Evolutionary conservation across 2,329 filamentous ascomycete species (phyloP).

Genomic region (Malbranchea zuffiana): DNA sequence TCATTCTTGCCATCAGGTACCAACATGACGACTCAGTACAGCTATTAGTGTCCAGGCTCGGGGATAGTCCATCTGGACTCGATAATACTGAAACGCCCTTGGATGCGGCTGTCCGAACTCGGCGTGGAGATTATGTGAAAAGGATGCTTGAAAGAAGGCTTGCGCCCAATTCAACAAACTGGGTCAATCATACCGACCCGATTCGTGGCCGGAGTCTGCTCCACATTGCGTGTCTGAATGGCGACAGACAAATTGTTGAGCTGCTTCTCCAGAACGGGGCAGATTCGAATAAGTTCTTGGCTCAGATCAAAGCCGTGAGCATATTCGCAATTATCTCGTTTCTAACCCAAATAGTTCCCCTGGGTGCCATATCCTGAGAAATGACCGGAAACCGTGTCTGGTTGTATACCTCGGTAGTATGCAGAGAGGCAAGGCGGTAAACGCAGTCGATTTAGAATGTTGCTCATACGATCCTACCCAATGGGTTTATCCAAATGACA

Average conservation of each 20-base stretch:
- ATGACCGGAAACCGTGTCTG: too few species aligned
- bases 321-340: too few species aligned
- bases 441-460: slow-evolving; percentile 10
- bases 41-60: slow-evolving; percentile 8
- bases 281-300: too few species aligned
- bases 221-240: slow-evolving; percentile 22
- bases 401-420: slow-evolving; percentile 16
- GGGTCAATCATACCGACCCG: slow-evolving; percentile 17
- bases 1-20: slow-evolving; percentile 11
- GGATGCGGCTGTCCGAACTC: slow-evolving; percentile 19
- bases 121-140: slow-evolving; percentile 15
- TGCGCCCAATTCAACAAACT: background rate
- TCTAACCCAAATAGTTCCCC: too few species aligned
- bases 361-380: too few species aligned
- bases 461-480: background rate
- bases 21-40: slow-evolving; percentile 13
- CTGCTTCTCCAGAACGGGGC: slow-evolving; percentile 22
- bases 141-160: slow-evolving; percentile 7
- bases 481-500: background rate
- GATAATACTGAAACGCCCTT: slow-evolving; percentile 18
- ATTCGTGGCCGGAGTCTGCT: slow-evolving; percentile 26
- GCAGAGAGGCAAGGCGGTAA: slow-evolving; percentile 12
- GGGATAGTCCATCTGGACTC: slow-evolving; percentile 7
- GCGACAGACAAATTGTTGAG: slow-evolving; percentile 19
- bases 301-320: too few species aligned